These are phyloP conservation scores for Lycium ferocissimum DNA, from an alignment of 257 asterid species.

Conservation along the genomic window DNA sequence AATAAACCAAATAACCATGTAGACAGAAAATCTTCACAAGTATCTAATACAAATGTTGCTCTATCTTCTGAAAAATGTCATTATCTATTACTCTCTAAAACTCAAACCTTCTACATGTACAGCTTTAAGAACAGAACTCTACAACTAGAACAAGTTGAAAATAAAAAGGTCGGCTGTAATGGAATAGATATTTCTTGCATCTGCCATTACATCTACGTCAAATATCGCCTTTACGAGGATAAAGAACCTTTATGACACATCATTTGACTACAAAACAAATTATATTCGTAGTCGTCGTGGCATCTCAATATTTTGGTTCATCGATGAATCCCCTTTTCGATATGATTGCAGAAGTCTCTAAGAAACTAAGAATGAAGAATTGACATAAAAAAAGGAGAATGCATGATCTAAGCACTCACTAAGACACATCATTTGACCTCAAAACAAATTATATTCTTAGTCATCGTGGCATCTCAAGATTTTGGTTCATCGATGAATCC, in stretches of 20 bases:
- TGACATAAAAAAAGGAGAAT: background rate
- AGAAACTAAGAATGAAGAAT: background rate
- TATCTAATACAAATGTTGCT: background rate
- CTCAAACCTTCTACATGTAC: background rate
- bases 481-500: background rate
- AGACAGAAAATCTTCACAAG: background rate
- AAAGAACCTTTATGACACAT: background rate
- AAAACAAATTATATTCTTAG: background rate
- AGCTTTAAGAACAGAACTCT: background rate
- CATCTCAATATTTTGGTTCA: slow-evolving; percentile 15
- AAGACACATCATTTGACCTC: background rate
- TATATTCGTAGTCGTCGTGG: background rate
- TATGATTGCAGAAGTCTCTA: slow-evolving; percentile 2
- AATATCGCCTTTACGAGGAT: background rate
- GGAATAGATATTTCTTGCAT: slow-evolving; percentile 12
- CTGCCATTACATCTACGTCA: background rate
- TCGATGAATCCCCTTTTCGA: background rate
- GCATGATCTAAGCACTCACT: background rate
- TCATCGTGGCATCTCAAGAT: slow-evolving; percentile 7
- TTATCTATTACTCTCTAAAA: background rate
- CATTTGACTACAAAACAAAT: background rate
- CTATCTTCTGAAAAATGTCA: background rate
- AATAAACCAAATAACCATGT: background rate
- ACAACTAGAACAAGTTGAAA: slow-evolving; percentile 12
- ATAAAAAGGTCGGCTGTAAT: background rate